Conservation (phyloP, 306 rosid species). For the Cucumis cinereus region DNA sequence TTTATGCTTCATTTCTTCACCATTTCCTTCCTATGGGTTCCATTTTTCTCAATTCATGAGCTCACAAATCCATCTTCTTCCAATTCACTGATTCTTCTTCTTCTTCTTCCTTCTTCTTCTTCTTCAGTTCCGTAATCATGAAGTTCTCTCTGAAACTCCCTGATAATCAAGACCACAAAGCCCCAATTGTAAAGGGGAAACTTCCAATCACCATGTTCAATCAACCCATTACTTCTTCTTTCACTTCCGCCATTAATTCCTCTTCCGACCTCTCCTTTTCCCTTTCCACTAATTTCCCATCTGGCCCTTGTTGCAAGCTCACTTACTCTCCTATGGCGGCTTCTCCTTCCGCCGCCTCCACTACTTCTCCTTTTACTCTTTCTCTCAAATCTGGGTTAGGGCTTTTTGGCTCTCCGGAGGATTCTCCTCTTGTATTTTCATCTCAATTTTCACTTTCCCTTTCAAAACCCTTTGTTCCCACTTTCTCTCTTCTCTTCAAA, state of each 20-base stretch:
- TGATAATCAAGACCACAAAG: slow-evolving; percentile 18
- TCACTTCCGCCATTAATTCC: slow-evolving; percentile 26
- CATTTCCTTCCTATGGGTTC: not conserved
- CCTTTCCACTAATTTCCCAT: slow-evolving; percentile 14
- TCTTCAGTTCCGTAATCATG: not conserved
- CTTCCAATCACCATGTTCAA: slow-evolving; percentile 48
- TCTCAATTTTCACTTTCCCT: slow-evolving; percentile 43
- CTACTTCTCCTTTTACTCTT: slow-evolving; percentile 44
- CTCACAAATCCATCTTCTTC: not conserved
- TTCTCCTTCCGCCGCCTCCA: slow-evolving; percentile 41
- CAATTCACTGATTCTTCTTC: not conserved
- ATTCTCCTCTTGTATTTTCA: slow-evolving; percentile 72
- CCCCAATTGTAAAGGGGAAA: slow-evolving; percentile 42
- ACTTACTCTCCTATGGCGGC: slow-evolving; percentile 53
- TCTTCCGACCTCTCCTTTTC: slow-evolving; percentile 13
- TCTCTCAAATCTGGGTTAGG: slow-evolving; percentile 84
- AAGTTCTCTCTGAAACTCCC: slow-evolving; percentile 35
- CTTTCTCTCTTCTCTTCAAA: slow-evolving; percentile 60
- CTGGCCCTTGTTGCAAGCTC: slow-evolving; percentile 38
- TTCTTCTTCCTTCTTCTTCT: not conserved
- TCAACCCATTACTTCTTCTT: slow-evolving; percentile 46
- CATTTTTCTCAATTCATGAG: not conserved
- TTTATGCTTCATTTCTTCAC: not conserved
- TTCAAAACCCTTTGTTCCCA: slow-evolving; percentile 25
- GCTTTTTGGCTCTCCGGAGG: slow-evolving; percentile 48